Evolutionary conservation across 1,139 yeast species (phyloP).

Genomic region (Insectozyma bohioensis): DNA sequence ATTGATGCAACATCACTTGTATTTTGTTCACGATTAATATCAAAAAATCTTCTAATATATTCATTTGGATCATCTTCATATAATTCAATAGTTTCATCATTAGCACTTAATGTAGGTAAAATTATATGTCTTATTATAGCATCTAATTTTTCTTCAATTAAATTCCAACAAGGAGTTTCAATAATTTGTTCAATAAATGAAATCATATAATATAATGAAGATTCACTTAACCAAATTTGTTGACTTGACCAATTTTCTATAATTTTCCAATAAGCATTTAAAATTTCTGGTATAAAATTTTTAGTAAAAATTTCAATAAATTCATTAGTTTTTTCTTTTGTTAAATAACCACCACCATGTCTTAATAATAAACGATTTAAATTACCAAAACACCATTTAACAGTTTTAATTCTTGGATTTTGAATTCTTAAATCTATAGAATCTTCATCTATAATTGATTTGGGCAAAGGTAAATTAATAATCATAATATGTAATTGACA

Average conservation of each 20-base stretch:
- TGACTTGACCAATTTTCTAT: slow-evolving; percentile 60
- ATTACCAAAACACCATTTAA: slow-evolving; percentile 76
- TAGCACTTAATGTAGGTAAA: slow-evolving; percentile 62
- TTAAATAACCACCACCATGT: slow-evolving; percentile 50
- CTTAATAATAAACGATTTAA: slow-evolving; percentile 57
- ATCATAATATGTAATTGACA: slow-evolving; percentile 57
- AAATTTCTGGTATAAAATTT: slow-evolving; percentile 60
- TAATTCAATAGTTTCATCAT: slow-evolving; percentile 54
- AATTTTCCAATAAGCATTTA: slow-evolving; percentile 57
- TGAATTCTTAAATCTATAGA: slow-evolving; percentile 30
- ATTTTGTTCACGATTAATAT: slow-evolving; percentile 66
- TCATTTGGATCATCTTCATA: slow-evolving; percentile 76
- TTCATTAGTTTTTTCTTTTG: slow-evolving; percentile 35
- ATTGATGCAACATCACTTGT: slow-evolving; percentile 84
- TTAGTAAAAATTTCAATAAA: slow-evolving; percentile 49
- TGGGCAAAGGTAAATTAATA: slow-evolving; percentile 45
- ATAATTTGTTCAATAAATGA: slow-evolving; percentile 64
- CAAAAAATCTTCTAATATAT: slow-evolving; percentile 67
- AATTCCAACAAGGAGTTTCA: slow-evolving; percentile 53
- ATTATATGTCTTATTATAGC: slow-evolving; percentile 60
- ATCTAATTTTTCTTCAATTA: slow-evolving; percentile 55
- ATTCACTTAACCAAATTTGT: slow-evolving; percentile 60
- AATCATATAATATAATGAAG: slow-evolving; percentile 60
- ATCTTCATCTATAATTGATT: slow-evolving; percentile 36
- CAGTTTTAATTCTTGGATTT: slow-evolving; percentile 57